Conservation (phyloP, 192 early-diverging fungal genomes). For the Helicostylum pulchrum region DNA sequence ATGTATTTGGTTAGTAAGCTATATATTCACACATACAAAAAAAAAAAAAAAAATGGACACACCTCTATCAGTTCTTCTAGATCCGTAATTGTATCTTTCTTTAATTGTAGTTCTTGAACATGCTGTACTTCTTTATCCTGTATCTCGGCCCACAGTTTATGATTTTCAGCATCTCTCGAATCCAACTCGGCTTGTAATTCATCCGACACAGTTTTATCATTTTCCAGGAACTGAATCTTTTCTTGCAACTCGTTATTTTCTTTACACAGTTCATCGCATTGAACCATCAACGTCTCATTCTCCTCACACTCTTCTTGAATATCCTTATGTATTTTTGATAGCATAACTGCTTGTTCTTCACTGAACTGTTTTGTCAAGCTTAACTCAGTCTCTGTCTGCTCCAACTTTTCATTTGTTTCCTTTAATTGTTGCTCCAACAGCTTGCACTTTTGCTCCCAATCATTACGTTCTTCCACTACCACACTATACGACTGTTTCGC, state of each 20-base stretch:
- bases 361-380: neutral
- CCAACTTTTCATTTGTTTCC: neutral
- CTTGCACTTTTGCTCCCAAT: neutral
- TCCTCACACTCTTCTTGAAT: slow-evolving; percentile 3
- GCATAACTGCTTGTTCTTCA: slow-evolving; percentile 6
- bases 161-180: neutral
- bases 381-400: neutral
- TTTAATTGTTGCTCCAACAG: neutral
- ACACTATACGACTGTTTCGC: neutral
- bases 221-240: neutral
- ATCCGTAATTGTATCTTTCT: neutral
- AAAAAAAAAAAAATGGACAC: too few species aligned
- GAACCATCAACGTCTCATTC: slow-evolving; percentile 5
- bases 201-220: slow-evolving; percentile 5
- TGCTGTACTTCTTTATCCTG: slow-evolving; percentile 9
- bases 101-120: neutral
- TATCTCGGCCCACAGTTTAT: neutral
- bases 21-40: too few species aligned
- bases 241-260: slow-evolving; percentile 11
- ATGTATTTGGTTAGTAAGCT: neutral
- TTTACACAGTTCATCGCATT: slow-evolving; percentile 6
- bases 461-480: neutral
- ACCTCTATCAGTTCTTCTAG: neutral
- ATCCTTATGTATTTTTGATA: slow-evolving; percentile 11
- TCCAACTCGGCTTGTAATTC: slow-evolving; percentile 5